Conservation (phyloP, 495 filamentous ascomycete species). For the Ascodesmis nigricans region DNA sequence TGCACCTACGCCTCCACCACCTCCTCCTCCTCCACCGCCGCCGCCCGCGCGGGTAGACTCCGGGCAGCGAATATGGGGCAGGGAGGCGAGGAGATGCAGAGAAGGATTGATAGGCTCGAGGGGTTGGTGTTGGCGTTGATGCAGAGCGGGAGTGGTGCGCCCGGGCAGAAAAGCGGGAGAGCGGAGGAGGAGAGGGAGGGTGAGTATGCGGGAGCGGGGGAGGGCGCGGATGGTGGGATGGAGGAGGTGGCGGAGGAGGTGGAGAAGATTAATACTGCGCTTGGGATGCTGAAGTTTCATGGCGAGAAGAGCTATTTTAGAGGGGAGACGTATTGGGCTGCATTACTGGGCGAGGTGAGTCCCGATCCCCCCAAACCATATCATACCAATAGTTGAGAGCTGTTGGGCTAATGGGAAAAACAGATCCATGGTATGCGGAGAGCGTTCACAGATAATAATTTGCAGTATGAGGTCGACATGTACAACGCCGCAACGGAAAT, state of each 20-base stretch:
- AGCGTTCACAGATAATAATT: too few species aligned
- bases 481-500: too few species aligned
- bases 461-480: too few species aligned
- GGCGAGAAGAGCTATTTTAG: conserved; percentile 66
- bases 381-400: too few species aligned
- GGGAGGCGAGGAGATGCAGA: conserved; percentile 85
- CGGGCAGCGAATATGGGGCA: conserved; percentile 45
- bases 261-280: conserved; percentile 62
- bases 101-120: conserved; percentile 90
- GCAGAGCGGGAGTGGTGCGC: conserved; percentile 42
- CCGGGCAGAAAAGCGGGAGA: conserved; percentile 38
- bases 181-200: too few species aligned
- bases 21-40: conserved; percentile 4
- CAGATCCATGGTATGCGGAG: too few species aligned
- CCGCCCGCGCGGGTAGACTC: conserved; percentile 35
- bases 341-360: conserved; percentile 57
- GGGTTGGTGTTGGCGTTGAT: conserved; percentile 86
- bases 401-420: too few species aligned
- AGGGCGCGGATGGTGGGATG: not conserved
- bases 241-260: conserved; percentile 36
- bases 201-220: conserved; percentile 13
- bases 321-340: conserved; percentile 76
- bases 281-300: conserved; percentile 74
- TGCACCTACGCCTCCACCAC: conserved; percentile 63
- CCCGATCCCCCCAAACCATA: too few species aligned